Evolutionary conservation across 2,329 filamentous ascomycete genomes (phyloP), one percentile per base, ranked within the genome.

Genomic region (Kalmusia sp.): DNA sequence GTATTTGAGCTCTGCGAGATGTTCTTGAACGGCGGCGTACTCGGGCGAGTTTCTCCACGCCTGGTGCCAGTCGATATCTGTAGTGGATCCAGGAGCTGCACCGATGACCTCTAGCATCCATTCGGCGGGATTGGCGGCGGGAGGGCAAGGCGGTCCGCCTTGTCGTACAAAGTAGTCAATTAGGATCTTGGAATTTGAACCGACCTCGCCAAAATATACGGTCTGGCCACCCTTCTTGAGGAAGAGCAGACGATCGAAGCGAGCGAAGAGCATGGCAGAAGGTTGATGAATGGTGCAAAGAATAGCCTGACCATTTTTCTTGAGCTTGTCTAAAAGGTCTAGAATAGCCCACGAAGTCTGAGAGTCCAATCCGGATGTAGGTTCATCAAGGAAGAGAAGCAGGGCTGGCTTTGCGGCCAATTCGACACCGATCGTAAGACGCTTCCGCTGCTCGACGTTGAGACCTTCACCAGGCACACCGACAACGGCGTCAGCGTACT

Each of bases 251-350:
- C 89, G 85, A 67, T 95, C 91, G 70, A 95, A 97, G 53, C 91
- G 89, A 72, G 96, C 91, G 80, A 97, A 96, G 48, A 97, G 82
- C 83, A 96, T 92, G 28, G 93, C 92, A 12, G 91, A 96, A n/a
- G 93, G 93, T 75, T 98, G 93, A 73, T 98, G 93, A 56, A 97
- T 97, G 0, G 93, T 97, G 78, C 92, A 96, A n/a, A 97, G 86
- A 75, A 97, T 91, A 46, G 93, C 93, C 48, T 74, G 71, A 14
- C 93, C 93, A 58, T 49, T 49, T 27, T 40, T 49, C 46, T 49
- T 41, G 17, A 49, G 21, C 46, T 49, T 49, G 17, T 49, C 37
- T 35, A 49, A 49, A 9, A 49, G 46, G 27, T 92, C 88, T 39
- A 92, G 83, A 70, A 97, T 96, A 59, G 91, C 90, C 91, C 92